A percentile compares a stretch with the other conserved stretches of the same genome.
Evolutionary conservation across 441 rosid species (phyloP).

Genomic region (Erodium trifolium): DNA sequence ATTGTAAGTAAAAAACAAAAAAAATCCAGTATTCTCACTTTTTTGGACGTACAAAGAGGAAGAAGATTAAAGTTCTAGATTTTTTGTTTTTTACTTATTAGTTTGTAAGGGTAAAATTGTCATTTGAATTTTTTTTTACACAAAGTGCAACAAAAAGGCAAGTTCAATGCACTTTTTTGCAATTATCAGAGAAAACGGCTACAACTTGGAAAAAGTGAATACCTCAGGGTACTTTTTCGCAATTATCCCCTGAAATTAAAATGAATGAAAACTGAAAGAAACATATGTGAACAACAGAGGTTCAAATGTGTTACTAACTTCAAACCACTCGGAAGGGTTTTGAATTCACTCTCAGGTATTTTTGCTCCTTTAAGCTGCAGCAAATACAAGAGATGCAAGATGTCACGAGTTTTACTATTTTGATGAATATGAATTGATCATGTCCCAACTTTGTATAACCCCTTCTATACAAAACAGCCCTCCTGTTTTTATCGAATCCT

Average conservation of each 20-base stretch:
- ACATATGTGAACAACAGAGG: neutral
- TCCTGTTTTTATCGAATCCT: neutral
- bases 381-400: constrained; percentile 14
- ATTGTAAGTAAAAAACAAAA: no score
- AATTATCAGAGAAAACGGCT: no score
- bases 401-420: constrained; percentile 7
- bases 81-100: no score
- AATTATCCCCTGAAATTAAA: neutral
- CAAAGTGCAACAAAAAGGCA: no score
- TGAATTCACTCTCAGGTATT: constrained; percentile 71
- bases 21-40: no score
- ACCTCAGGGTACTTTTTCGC: no score
- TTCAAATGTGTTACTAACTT: constrained; percentile 42
- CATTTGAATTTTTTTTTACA: no score
- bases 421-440: neutral
- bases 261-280: neutral
- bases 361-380: constrained; percentile 76
- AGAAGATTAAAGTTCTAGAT: no score
- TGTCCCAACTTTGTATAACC: neutral
- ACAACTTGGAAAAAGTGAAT: no score
- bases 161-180: no score
- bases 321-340: constrained; percentile 67
- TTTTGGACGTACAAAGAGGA: no score
- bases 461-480: neutral
- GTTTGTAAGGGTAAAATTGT: no score